Conservation (phyloP, 352 stramenopile genomes). For the Pythium utonaiense region DNA sequence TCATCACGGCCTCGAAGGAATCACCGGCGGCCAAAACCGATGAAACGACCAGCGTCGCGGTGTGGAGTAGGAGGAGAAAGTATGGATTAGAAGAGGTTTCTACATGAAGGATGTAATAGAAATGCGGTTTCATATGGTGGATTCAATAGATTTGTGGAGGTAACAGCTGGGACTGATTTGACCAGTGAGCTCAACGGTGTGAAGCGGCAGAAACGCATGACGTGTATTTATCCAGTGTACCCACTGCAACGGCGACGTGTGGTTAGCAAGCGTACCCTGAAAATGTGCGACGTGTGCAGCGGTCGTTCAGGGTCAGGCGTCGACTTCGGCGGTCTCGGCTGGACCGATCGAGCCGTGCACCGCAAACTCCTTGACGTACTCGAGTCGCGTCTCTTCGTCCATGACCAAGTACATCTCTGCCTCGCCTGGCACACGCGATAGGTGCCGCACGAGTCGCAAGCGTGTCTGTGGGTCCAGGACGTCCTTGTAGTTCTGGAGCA, state of each 20-base stretch:
- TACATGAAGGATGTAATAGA: neutral
- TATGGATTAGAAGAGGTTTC: constrained; percentile 1
- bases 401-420: constrained; percentile 49
- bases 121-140: neutral
- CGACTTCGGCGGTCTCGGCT: neutral
- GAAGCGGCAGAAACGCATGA: constrained; percentile 16
- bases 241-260: constrained; percentile 12
- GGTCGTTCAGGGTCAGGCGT: neutral
- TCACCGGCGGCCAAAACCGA: constrained; percentile 3
- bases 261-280: constrained; percentile 11
- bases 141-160: neutral
- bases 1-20: constrained; percentile 12
- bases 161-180: constrained; percentile 22
- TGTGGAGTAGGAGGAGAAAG: neutral
- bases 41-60: constrained; percentile 16
- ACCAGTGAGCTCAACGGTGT: neutral
- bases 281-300: neutral
- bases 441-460: constrained; percentile 39
- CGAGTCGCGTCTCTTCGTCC: constrained; percentile 38
- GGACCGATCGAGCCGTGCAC: neutral
- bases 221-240: constrained; percentile 20
- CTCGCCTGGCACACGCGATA: constrained; percentile 30
- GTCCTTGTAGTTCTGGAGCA: constrained; percentile 41
- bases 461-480: constrained; percentile 28
- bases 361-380: constrained; percentile 47